Conservation (phyloP, 805 yeast genomes). For the Spathaspora passalidarum region DNA sequence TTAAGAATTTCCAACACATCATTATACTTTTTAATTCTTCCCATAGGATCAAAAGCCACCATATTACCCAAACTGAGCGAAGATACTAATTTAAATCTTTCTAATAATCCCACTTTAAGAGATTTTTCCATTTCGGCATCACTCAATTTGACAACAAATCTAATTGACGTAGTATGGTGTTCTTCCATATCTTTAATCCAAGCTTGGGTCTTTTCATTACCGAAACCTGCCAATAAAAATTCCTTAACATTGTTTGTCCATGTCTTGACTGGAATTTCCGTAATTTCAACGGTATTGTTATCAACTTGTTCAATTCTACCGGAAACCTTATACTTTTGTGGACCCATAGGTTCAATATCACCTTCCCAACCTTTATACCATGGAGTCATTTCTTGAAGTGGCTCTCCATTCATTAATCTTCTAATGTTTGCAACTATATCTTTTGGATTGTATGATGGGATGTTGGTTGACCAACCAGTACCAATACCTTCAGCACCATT, state of each 20-base stretch:
- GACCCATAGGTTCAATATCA: constrained; percentile 55
- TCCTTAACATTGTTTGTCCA: constrained; percentile 95
- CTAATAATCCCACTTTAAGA: constrained; percentile 70
- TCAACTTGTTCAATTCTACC: constrained; percentile 84
- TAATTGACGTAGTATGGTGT: constrained; percentile 81
- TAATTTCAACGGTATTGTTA: constrained; percentile 76
- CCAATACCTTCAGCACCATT: constrained; percentile 99
- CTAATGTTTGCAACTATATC: constrained; percentile 77
- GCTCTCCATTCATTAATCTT: constrained; percentile 70
- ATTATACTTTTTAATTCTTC: constrained; percentile 81
- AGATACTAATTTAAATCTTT: constrained; percentile 74
- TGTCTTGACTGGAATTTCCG: constrained; percentile 86
- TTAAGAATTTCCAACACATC: constrained; percentile 70
- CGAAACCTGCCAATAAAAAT: constrained; percentile 70
- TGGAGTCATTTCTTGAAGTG: constrained; percentile 71
- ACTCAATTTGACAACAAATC: constrained; percentile 71
- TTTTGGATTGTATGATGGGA: constrained; percentile 85
- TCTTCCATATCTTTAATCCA: constrained; percentile 97
- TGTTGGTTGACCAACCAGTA: constrained; percentile 95
- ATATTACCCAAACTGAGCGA: constrained; percentile 74
- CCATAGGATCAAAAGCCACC: constrained; percentile 93
- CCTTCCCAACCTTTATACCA: constrained; percentile 99
- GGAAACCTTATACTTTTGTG: constrained; percentile 69
- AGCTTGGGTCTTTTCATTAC: constrained; percentile 68
- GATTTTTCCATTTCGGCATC: constrained; percentile 84